A percentile compares a stretch with the other conserved stretches of the same genome.
Conservation (phyloP, 2,329 filamentous ascomycete species). For the Venturia carpophila region DNA sequence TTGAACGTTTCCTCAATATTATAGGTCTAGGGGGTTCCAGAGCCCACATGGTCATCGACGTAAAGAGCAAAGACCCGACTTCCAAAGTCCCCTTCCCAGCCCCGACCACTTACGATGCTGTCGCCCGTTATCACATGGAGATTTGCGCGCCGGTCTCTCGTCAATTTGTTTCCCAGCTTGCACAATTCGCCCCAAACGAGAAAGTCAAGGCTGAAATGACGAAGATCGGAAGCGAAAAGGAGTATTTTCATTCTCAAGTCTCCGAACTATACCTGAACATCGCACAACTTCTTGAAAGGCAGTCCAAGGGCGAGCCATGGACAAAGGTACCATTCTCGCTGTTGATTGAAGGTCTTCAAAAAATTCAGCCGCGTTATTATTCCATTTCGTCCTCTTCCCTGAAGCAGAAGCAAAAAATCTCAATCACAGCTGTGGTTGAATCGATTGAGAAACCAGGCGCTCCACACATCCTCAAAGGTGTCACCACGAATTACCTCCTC, state of each 20-base stretch:
- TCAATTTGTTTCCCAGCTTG: constrained; percentile 82
- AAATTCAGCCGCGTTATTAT: constrained; percentile 97
- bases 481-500: constrained; percentile 92
- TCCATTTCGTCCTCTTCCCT: constrained; percentile 96
- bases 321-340: constrained; percentile 83
- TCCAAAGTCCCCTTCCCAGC: constrained; percentile 97
- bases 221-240: constrained; percentile 84
- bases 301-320: constrained; percentile 71
- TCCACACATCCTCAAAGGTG: constrained; percentile 75
- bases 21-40: constrained; percentile 64
- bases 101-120: constrained; percentile 91
- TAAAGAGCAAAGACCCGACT: constrained; percentile 89
- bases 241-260: constrained; percentile 86
- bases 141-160: constrained; percentile 92
- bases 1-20: constrained; percentile 78
- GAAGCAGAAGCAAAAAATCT: constrained; percentile 89
- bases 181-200: constrained; percentile 83
- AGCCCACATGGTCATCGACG: constrained; percentile 70
- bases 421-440: constrained; percentile 92
- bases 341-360: constrained; percentile 86
- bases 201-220: constrained; percentile 78
- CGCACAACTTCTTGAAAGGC: constrained; percentile 67
- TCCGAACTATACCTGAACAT: constrained; percentile 80
- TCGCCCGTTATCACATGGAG: constrained; percentile 91
- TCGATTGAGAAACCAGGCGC: constrained; percentile 69